phyloP scores from a whole-genome alignment of 805 yeast species.

The Wickerhamiella lipophila region DNA sequence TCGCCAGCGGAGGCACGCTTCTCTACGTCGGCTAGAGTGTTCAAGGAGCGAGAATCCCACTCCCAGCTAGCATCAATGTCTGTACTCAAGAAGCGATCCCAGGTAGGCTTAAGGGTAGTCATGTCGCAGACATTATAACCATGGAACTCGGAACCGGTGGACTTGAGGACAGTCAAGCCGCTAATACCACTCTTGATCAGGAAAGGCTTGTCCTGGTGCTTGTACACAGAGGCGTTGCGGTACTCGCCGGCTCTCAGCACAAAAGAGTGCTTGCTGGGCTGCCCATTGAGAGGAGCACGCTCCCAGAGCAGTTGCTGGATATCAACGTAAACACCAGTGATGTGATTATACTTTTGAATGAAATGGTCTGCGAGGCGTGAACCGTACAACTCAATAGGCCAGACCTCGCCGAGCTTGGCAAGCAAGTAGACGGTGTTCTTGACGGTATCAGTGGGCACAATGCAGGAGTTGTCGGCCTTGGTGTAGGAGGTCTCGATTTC shows the following conservation, averaged over 20 bases:
- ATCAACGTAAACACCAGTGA: conserved; percentile 53
- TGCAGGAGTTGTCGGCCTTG: conserved; percentile 72
- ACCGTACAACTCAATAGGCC: conserved; percentile 87
- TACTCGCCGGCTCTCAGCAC: conserved; percentile 74
- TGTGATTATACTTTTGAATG: conserved; percentile 61
- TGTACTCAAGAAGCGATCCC: conserved; percentile 77
- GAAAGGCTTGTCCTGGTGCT: conserved; percentile 33
- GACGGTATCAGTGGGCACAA: conserved; percentile 89
- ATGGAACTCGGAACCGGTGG: conserved; percentile 86
- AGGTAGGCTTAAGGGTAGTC: conserved; percentile 75
- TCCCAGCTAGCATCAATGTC: conserved; percentile 67
- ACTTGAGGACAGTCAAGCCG: conserved; percentile 73
- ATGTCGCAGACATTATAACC: conserved; percentile 77
- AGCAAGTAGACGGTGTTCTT: conserved; percentile 77
- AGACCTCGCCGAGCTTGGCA: conserved; percentile 70
- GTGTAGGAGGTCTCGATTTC: conserved; percentile 72
- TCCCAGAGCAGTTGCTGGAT: conserved; percentile 71
- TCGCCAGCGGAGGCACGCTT: conserved; percentile 32
- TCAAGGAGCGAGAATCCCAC: conserved; percentile 39
- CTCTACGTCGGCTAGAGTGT: conserved; percentile 17
- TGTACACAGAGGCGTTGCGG: conserved; percentile 37
- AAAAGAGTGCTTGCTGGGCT: conserved; percentile 72
- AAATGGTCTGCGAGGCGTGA: conserved; percentile 76
- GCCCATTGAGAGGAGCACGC: conserved; percentile 61
- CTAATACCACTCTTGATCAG: conserved; percentile 54